These are phyloP conservation scores for Mortierella alpina DNA, from an alignment of 192 early-diverging fungal genomes.

Conservation along the genomic window DNA sequence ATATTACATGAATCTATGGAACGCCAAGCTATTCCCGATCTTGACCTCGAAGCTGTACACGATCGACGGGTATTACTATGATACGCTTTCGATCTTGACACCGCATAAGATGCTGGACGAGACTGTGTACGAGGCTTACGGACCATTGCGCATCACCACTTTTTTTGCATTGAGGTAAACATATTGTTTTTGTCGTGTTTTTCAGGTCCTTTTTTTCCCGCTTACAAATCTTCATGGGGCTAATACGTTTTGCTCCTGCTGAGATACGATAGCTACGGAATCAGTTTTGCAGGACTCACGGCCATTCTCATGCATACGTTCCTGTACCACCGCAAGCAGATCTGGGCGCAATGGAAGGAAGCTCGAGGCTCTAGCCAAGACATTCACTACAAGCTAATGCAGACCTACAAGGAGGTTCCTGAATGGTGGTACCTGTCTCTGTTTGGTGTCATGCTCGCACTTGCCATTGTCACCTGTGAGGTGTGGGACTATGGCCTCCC, in stretches of 20 bases:
- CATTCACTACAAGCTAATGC: constrained; percentile 58
- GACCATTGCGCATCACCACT: constrained; percentile 60
- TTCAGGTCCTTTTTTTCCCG: background rate
- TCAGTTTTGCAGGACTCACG: constrained; percentile 69
- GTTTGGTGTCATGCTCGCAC: constrained; percentile 48
- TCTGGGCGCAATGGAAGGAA: constrained; percentile 57
- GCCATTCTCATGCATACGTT: constrained; percentile 68
- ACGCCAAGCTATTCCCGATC: constrained; percentile 54
- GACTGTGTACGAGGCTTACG: constrained; percentile 52
- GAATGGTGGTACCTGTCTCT: constrained; percentile 65
- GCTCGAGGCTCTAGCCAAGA: constrained; percentile 51
- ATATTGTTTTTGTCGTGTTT: background rate
- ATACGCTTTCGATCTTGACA: constrained; percentile 53
- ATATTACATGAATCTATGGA: constrained; percentile 73
- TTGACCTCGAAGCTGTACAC: constrained; percentile 57
- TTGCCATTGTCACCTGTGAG: constrained; percentile 53
- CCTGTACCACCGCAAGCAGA: constrained; percentile 72
- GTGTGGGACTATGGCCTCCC: constrained; percentile 57
- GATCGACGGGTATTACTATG: constrained; percentile 45
- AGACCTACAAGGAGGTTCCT: constrained; percentile 65
- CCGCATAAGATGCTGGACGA: constrained; percentile 52
- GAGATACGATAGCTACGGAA: constrained; percentile 51
- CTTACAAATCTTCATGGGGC: background rate
- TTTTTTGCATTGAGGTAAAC: constrained; percentile 60
- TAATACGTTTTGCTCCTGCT: background rate